Evolutionary conservation across 2,329 filamentous ascomycete species (phyloP), one percentile per base, ranked within the genome.

Genomic region (Aspergillus sp.): DNA sequence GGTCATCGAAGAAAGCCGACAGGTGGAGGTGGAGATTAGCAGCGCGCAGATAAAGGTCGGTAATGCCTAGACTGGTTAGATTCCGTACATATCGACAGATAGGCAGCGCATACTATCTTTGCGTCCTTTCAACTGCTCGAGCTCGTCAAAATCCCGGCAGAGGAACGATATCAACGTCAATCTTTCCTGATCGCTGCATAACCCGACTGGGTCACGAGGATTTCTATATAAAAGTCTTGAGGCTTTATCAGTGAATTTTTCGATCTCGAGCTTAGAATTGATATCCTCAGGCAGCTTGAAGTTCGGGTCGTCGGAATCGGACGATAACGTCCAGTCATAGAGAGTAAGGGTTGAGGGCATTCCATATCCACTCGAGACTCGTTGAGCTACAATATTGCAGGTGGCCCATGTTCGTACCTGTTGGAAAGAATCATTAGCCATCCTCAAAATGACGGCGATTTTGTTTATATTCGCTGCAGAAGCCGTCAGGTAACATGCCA

Each of bases 361-460:
- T 8, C 78, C 78, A 49, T 79, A 75, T n/a, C 75, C 74, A n/a
- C 75, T 80, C 11, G 74, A 74, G 36, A 80, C 74, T 32, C 72
- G n/a, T n/a, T n/a, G n/a, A n/a, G n/a, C n/a, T n/a, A n/a, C n/a
- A n/a, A n/a, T n/a, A n/a, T n/a, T n/a, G n/a, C n/a, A n/a, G n/a
- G n/a, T n/a, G n/a, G n/a, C n/a, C n/a, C n/a, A n/a, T n/a, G n/a
- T n/a, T n/a, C n/a, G n/a, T n/a, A n/a, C n/a, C n/a, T n/a, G n/a
- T n/a, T n/a, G n/a, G n/a, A n/a, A n/a, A n/a, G n/a, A n/a, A n/a
- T n/a, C n/a, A n/a, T n/a, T n/a, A n/a, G n/a, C n/a, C n/a, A n/a
- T n/a, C n/a, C n/a, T n/a, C n/a, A n/a, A n/a, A n/a, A n/a, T n/a
- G n/a, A n/a, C n/a, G n/a, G n/a, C n/a, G n/a, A n/a, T n/a, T n/a